Base-by-base conservation (phyloP, 176 grass and related monocot species). In the Oryza glaberrima region DNA sequence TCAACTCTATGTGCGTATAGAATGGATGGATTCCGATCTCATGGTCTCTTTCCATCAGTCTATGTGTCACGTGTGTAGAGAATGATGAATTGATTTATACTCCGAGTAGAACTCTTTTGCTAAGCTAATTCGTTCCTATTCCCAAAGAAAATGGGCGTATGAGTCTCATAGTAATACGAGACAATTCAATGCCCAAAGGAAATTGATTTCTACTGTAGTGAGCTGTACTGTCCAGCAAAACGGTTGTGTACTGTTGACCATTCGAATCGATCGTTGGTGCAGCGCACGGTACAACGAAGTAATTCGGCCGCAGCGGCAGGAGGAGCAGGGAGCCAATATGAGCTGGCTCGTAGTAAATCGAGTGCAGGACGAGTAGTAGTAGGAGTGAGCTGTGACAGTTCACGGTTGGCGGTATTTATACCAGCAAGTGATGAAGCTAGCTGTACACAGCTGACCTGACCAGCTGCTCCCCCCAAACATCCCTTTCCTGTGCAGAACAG, bases 401-500 rank as follows among this genome's bases (percentile, higher is more conserved):
- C 68, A 43, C n/a, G 5, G 71, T 48, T 48, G 71, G 45, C 46
- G 14, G 26, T 52, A 54, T 75, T 75, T 75, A 75, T 52, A 23
- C n/a, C 17, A 8, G 38, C 69, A 17, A 69, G 34, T 44, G 32
- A 38, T 43, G 68, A 70, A 19, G 34, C 12, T 67, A 7, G 30
- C 65, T 34, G 65, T 68, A 34, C 28, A 32, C 13, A 38, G 66
- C 30, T 69, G 66, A 35, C 13, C 30, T 69, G 66, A 35, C 13
- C 23, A 22, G 19, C 75, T 79, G 71, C 65, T 74, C 54, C 30
- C 30, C 60, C 82, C 32, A 63, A 20, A 9, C 73, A 52, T 56
- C 72, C 44, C 17, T 58, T 56, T 60, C 45, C 13, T 44, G 82
- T 19, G 73, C 73, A 20, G 7, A 71, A 64, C 83, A 78, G 25